phyloP scores from a whole-genome alignment of 306 rosid genomes.

The Cicer cuneatum region DNA sequence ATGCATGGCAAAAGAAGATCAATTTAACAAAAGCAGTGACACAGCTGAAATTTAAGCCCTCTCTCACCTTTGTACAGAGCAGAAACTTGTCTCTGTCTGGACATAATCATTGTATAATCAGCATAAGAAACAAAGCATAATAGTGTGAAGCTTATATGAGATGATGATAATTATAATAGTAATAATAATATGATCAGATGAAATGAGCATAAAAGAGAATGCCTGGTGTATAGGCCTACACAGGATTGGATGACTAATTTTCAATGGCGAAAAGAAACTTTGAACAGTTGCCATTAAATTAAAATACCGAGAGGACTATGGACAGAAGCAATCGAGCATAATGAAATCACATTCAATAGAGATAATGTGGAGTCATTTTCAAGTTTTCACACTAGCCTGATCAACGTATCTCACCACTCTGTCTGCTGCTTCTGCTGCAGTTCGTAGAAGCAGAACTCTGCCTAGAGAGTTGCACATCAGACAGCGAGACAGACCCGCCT shows the following conservation, averaged over 20 bases:
- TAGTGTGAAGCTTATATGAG: neutral
- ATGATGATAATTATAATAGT: neutral
- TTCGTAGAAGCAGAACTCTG: conserved; percentile 63
- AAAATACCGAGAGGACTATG: conserved; percentile 36
- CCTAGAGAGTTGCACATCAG: conserved; percentile 69
- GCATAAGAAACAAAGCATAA: neutral
- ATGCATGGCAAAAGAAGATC: neutral
- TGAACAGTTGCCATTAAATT: conserved; percentile 20
- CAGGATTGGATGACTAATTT: conserved; percentile 46
- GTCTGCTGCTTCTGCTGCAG: conserved; percentile 66
- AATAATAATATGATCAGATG: conserved; percentile 42
- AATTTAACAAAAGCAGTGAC: neutral
- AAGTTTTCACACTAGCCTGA: conserved; percentile 3
- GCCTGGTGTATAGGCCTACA: conserved; percentile 45
- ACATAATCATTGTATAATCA: neutral
- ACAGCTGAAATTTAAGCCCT: neutral
- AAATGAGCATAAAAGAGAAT: conserved; percentile 44
- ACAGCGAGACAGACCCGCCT: conserved; percentile 61
- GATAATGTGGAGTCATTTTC: neutral
- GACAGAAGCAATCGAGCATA: conserved; percentile 47
- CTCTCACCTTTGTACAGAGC: neutral
- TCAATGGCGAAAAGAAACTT: conserved; percentile 35
- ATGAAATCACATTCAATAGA: conserved; percentile 36
- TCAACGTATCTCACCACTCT: conserved; percentile 59
- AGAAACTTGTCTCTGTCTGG: neutral